A percentile compares a stretch with the other conserved stretches of the same genome.
Evolutionary conservation across 129 eudicot species (phyloP).

Genomic region (Flaveria sonorensis): DNA sequence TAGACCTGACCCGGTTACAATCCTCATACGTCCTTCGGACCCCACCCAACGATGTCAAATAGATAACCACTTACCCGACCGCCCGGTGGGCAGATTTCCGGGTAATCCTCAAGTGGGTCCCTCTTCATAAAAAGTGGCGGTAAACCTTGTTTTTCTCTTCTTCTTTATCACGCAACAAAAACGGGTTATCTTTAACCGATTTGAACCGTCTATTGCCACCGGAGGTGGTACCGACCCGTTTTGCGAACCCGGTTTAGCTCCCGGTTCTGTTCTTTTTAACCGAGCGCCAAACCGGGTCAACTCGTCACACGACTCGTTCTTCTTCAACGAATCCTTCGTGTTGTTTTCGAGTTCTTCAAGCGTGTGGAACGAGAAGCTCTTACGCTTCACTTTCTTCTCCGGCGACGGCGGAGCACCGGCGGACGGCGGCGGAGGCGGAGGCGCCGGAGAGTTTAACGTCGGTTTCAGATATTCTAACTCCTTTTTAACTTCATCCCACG

Average conservation of each 20-base stretch:
- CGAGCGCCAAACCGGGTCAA: conserved; percentile 29
- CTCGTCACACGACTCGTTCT: conserved; percentile 42
- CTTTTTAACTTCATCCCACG: conserved; percentile 93
- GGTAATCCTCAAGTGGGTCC: conserved; percentile 78
- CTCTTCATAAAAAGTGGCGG: conserved; percentile 38
- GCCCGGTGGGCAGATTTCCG: conserved; percentile 84
- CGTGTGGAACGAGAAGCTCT: conserved; percentile 78
- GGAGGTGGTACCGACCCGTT: conserved; percentile 31
- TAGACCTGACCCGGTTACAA: conserved; percentile 59
- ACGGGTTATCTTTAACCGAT: conserved; percentile 74
- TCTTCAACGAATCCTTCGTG: conserved; percentile 35
- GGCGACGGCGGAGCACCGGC: conserved; percentile 17
- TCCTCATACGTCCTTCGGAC: conserved; percentile 78
- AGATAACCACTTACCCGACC: conserved; percentile 68
- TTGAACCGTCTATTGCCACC: conserved; percentile 37
- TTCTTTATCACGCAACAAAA: conserved; percentile 55
- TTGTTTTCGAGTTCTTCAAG: conserved; percentile 79
- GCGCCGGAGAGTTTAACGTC: conserved; percentile 40
- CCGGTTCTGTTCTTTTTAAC: conserved; percentile 31
- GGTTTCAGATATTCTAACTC: conserved; percentile 76
- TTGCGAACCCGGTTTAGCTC: conserved; percentile 23
- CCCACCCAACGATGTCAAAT: conserved; percentile 89
- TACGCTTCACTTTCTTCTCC: conserved; percentile 44
- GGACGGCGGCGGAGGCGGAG: conserved; percentile 16
- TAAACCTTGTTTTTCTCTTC: conserved; percentile 80